A percentile compares a stretch with the other conserved stretches of the same genome.
Evolutionary conservation across 495 filamentous ascomycete species (phyloP).

Genomic region (Aspergillus bridgeri): DNA sequence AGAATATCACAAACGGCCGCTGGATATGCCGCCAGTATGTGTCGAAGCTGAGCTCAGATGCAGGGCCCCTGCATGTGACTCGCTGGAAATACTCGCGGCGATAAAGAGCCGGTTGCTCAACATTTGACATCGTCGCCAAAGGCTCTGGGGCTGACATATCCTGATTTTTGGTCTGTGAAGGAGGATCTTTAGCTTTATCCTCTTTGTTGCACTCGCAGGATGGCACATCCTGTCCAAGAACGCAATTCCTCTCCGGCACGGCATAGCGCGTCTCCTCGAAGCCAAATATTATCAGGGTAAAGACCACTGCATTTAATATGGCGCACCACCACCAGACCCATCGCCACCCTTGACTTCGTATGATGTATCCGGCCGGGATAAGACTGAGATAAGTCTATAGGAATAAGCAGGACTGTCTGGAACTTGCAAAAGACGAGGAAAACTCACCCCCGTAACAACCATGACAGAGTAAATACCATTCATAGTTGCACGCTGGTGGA

Average conservation of each 20-base stretch:
- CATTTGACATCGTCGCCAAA: background rate
- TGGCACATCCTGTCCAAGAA: background rate
- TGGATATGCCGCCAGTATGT: constrained; percentile 12
- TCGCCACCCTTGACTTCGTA: constrained; percentile 33
- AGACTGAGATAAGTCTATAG: constrained; percentile 22
- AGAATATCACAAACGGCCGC: constrained; percentile 16
- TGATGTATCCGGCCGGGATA: constrained; percentile 35
- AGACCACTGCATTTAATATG: constrained; percentile 29
- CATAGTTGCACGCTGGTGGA: constrained; percentile 34
- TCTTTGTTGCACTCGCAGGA: background rate
- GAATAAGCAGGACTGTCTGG: background rate
- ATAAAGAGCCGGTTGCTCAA: background rate
- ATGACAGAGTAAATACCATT: constrained; percentile 31
- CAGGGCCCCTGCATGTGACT: background rate
- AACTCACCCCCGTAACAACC: constrained; percentile 17
- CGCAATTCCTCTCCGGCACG: background rate
- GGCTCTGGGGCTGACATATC: background rate
- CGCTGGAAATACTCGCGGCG: constrained; percentile 2
- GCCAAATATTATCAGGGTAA: constrained; percentile 29
- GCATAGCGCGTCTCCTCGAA: constrained; percentile 32
- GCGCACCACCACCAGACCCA: constrained; percentile 43
- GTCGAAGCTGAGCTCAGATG: background rate
- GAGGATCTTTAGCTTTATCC: background rate
- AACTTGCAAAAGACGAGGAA: background rate
- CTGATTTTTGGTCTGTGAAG: background rate